Evolutionary conservation across 179 eudicot species (phyloP).

Genomic region (Silene noctiflora): DNA sequence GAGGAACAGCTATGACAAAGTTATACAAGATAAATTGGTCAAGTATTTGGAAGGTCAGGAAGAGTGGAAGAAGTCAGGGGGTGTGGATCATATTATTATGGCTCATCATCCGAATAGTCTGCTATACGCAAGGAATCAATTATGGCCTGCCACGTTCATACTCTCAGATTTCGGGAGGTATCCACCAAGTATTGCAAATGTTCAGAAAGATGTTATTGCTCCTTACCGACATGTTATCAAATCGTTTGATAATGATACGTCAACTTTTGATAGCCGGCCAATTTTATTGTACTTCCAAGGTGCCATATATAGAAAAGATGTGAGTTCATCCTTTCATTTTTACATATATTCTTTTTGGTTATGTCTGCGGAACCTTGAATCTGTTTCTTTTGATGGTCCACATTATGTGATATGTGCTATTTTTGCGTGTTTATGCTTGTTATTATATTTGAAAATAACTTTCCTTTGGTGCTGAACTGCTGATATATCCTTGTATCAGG

Average conservation of each 20-base stretch:
- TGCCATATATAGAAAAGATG: constrained; percentile 86
- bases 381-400: background rate
- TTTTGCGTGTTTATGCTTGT: background rate
- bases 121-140: constrained; percentile 59
- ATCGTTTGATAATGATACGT: constrained; percentile 54
- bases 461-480: background rate
- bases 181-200: constrained; percentile 73
- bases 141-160: constrained; percentile 79
- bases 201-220: constrained; percentile 83
- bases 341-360: background rate
- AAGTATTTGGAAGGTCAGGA: constrained; percentile 53
- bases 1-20: constrained; percentile 42
- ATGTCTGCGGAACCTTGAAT: background rate
- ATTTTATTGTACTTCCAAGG: constrained; percentile 86
- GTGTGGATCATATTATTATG: constrained; percentile 69
- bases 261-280: constrained; percentile 65
- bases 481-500: background rate
- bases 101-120: constrained; percentile 96
- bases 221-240: constrained; percentile 73
- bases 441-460: background rate
- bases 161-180: constrained; percentile 96
- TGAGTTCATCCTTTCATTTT: constrained; percentile 33
- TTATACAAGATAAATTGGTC: constrained; percentile 63
- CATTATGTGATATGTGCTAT: background rate
- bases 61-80: constrained; percentile 88